Conservation (phyloP, 208 protist genomes). For the Trypanosoma cruzi region DNA sequence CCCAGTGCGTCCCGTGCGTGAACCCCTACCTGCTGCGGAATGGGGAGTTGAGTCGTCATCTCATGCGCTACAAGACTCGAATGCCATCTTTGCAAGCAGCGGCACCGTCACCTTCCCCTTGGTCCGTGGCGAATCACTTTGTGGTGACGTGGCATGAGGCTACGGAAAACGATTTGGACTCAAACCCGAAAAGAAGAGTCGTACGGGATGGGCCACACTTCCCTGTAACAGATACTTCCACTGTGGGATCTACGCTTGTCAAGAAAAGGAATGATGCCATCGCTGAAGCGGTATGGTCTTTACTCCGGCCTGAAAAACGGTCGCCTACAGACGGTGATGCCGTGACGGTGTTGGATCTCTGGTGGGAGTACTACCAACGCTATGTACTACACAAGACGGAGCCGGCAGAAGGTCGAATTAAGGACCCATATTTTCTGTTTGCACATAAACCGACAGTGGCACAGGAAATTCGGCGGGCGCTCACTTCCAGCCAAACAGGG, state of each 20-base stretch:
- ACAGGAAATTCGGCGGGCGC: conserved; percentile 40
- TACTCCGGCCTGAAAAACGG: conserved; percentile 36
- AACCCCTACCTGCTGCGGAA: conserved; percentile 46
- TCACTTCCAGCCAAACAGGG: conserved; percentile 25
- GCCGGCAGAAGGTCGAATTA: conserved; percentile 42
- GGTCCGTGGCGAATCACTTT: conserved; percentile 9
- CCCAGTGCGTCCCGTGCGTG: conserved; percentile 60
- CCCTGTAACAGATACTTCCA: conserved; percentile 20
- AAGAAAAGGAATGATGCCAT: conserved; percentile 25
- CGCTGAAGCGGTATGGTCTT: conserved; percentile 35
- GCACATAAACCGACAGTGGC: conserved; percentile 34
- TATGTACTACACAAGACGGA: conserved; percentile 73
- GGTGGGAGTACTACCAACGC: conserved; percentile 66
- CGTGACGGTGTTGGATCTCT: conserved; percentile 65
- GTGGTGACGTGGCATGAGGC: conserved; percentile 9
- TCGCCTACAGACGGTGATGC: not conserved
- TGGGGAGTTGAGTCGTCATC: conserved; percentile 50
- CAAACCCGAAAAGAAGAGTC: not conserved
- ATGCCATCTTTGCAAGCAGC: not conserved
- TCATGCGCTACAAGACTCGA: conserved; percentile 17
- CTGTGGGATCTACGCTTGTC: not conserved
- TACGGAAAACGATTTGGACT: not conserved
- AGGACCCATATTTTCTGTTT: conserved; percentile 31
- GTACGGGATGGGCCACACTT: conserved; percentile 39
- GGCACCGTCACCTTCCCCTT: not conserved